Evolutionary conservation across 805 yeast genomes (phyloP).

Genomic region (Saccharomycopsis sp.): DNA sequence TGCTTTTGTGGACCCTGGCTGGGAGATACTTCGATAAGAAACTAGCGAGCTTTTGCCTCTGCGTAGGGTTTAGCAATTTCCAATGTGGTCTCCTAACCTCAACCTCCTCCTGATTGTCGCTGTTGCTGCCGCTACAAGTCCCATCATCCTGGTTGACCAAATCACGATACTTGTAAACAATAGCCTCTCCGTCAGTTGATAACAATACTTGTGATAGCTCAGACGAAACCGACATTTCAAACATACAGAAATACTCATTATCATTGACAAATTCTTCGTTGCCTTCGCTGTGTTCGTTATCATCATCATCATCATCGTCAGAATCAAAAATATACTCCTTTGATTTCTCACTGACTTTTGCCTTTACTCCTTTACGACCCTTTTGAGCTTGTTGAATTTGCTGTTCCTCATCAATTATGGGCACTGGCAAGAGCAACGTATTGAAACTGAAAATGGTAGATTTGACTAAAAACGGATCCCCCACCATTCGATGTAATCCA

Average conservation of each 20-base stretch:
- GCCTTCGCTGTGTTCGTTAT: constrained; percentile 9
- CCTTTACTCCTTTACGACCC: background rate
- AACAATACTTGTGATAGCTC: constrained; percentile 6
- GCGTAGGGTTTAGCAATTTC: background rate
- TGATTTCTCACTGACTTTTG: background rate
- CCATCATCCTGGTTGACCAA: background rate
- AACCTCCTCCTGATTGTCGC: background rate
- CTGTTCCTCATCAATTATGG: background rate
- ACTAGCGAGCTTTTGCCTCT: background rate
- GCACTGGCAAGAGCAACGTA: constrained; percentile 3
- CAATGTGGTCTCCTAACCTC: background rate
- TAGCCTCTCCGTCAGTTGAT: background rate
- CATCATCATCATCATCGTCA: constrained; percentile 13
- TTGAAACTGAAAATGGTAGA: background rate
- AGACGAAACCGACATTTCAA: background rate
- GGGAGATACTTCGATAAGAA: background rate
- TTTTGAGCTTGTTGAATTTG: too few species aligned
- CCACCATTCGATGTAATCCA: background rate
- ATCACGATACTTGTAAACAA: constrained; percentile 4
- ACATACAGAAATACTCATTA: background rate
- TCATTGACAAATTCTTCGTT: background rate
- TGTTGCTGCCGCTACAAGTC: background rate
- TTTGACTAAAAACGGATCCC: constrained; percentile 6
- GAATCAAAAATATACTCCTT: background rate
- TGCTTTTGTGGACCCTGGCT: background rate